phyloP scores from a whole-genome alignment of 257 asterid genomes.

The Nicotiana sylvestris region DNA sequence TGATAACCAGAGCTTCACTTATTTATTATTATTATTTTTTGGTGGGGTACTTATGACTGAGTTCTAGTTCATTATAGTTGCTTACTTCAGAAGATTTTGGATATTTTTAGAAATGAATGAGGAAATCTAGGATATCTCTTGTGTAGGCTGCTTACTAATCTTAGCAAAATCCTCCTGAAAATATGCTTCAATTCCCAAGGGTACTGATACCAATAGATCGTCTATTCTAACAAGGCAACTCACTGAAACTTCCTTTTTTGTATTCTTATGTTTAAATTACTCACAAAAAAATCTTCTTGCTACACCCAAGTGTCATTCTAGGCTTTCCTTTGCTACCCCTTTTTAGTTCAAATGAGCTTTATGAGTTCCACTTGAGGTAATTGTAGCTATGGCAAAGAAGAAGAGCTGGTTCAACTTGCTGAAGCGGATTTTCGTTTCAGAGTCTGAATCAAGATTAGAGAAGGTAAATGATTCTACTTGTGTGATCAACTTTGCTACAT shows the following conservation, averaged over 20 bases:
- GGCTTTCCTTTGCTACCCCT: conserved; percentile 3
- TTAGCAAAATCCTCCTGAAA: neutral
- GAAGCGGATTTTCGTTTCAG: conserved; percentile 61
- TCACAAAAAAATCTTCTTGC: neutral
- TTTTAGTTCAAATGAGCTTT: neutral
- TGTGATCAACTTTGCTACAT: conserved; percentile 12
- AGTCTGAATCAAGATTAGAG: conserved; percentile 48
- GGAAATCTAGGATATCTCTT: neutral
- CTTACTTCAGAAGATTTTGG: conserved; percentile 7
- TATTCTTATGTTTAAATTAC: neutral
- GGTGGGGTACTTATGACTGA: neutral
- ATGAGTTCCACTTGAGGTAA: neutral
- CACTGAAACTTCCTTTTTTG: conserved; percentile 3
- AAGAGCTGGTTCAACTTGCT: conserved; percentile 60
- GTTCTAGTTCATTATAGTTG: neutral
- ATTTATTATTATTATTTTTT: neutral
- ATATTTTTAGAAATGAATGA: conserved; percentile 13
- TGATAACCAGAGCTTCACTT: neutral
- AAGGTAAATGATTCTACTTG: conserved; percentile 38
- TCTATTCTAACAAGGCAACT: neutral
- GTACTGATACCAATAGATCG: neutral
- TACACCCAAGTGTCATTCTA: neutral
- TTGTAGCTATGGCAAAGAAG: conserved; percentile 59
- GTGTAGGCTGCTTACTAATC: neutral
- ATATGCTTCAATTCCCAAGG: neutral